Evolutionary conservation across 208 protist species (phyloP).

Genomic region (Wallacemonas sp.): DNA sequence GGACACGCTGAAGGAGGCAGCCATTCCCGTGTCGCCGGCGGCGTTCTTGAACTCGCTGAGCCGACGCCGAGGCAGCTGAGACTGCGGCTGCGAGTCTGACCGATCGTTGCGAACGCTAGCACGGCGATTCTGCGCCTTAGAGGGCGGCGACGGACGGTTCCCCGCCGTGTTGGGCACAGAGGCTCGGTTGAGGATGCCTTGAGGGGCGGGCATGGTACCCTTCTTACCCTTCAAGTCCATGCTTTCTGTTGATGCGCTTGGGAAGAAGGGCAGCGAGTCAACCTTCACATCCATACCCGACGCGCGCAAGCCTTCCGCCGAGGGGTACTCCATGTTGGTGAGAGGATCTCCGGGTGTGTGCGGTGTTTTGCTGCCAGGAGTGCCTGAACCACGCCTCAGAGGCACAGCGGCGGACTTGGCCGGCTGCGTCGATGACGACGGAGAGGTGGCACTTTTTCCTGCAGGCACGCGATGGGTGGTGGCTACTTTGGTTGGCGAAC

Average conservation of each 20-base stretch:
- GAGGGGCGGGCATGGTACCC: not conserved
- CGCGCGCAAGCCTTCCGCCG: conserved; percentile 11
- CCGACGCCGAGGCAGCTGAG: conserved; percentile 9
- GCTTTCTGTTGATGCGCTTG: not conserved
- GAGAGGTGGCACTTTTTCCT: too few species aligned
- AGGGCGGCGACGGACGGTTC: not conserved
- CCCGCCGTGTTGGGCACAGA: not conserved
- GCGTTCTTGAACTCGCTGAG: conserved; percentile 32
- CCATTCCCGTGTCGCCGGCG: not conserved
- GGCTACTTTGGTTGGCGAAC: not conserved
- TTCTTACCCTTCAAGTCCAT: not conserved
- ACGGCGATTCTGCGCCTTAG: not conserved
- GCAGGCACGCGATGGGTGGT: too few species aligned
- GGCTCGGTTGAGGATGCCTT: not conserved
- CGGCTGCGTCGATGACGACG: too few species aligned
- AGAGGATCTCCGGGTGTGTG: conserved; percentile 9
- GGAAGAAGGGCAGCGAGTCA: conserved; percentile 22
- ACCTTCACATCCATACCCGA: conserved; percentile 2
- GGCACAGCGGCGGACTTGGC: not conserved
- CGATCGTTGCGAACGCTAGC: not conserved
- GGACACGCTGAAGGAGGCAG: conserved; percentile 2
- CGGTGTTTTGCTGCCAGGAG: not conserved
- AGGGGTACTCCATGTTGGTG: conserved; percentile 21
- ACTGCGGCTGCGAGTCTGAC: not conserved
- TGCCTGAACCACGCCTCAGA: not conserved